Conservation (phyloP, 1,139 yeast species). For the Oligophagozyma castellii region DNA sequence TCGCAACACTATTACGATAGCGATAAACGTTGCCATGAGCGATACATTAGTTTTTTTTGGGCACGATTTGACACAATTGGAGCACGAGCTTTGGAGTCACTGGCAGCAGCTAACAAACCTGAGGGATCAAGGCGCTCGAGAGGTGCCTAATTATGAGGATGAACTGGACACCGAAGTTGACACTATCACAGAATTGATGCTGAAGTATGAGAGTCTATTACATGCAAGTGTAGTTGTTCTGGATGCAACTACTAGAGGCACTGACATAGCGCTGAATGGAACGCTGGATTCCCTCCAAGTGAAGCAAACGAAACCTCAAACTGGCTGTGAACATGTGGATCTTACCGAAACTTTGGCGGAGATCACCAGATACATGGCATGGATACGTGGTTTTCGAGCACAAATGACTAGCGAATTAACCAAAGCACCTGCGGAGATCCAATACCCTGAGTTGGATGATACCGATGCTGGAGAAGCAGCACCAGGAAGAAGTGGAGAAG, state of each 20-base stretch:
- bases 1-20: too few species aligned
- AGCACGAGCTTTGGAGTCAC: too few species aligned
- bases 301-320: conserved; percentile 4
- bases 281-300: not conserved
- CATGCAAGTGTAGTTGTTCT: conserved; percentile 1
- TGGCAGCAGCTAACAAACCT: too few species aligned
- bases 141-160: conserved; percentile 1
- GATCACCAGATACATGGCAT: conserved; percentile 4
- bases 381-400: conserved; percentile 10
- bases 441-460: too few species aligned
- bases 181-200: conserved; percentile 1
- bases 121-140: too few species aligned
- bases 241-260: not conserved
- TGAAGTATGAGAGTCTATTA: not conserved
- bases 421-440: conserved; percentile 2
- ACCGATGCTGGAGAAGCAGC: too few species aligned
- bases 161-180: conserved; percentile 1
- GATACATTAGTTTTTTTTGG: too few species aligned
- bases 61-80: too few species aligned
- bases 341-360: conserved; percentile 3
- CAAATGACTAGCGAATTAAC: conserved; percentile 6
- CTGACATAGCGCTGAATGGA: conserved; percentile 1
- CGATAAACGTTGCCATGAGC: too few species aligned
- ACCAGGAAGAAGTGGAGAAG: too few species aligned
- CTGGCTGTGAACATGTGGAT: conserved; percentile 13